Base-by-base conservation (phyloP, 305 asterid species). In the Plantago rigida region DNA sequence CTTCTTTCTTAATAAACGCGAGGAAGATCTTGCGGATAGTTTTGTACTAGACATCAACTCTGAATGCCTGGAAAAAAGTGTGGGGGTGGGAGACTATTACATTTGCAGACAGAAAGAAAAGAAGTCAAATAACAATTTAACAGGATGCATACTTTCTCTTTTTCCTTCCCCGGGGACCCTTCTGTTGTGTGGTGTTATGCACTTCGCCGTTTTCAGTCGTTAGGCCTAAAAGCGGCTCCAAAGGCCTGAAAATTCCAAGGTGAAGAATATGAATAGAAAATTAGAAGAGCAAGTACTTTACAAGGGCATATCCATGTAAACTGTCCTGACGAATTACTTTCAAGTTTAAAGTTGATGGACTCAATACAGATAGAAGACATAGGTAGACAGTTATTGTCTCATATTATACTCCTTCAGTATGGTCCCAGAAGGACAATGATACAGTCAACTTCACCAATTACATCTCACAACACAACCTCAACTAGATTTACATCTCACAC, bases 91-190 rank as follows among this genome's bases (percentile, higher is more conserved):
- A 48, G n/a, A 31, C 39, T 31, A 31, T 31, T 49, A 72, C 39
- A 66, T 22, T 29, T 45, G 62, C 42, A 55, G n/a, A 63, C 65
- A 58, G 56, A 50, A 62, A 56, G 39, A 24, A 48, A 52, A 54
- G 41, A 36, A 66, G 57, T 57, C 51, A n/a, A 51, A 69, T 50
- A 49, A 55, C 65, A 71, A 67, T 55, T 29, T 47, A 70, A 60
- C 31, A 66, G 55, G 67, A 71, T 73, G 77, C 94, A 12, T 42
- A 92, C 99, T 82, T 83, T 69, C 83, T 83, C 77, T 87, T 84
- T 73, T 74, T 88, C 75, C 79, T 76, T 59, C 84, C 84, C 36
- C 69, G 76, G 44, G 75, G 74, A 51, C 89, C 73, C 69, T 70
- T 76, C 69, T 49, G 68, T 57, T 47, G 66, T 13, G 73, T 75